These are phyloP conservation scores for Oxyria digyna DNA, from an alignment of 148 eudicot species.

Conservation along the genomic window DNA sequence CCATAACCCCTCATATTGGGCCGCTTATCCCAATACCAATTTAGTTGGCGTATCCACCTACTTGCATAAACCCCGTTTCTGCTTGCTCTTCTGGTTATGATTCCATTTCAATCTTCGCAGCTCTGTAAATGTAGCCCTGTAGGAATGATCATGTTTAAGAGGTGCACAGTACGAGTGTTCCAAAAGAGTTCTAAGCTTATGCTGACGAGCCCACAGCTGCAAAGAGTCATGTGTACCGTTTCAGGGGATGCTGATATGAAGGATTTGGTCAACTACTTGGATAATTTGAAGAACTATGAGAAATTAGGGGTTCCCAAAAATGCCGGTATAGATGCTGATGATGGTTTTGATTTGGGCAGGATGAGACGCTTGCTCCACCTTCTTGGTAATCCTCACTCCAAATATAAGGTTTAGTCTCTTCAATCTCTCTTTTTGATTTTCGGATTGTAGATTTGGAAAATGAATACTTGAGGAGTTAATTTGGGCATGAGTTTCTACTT, in stretches of 20 bases:
- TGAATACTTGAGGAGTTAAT: background rate
- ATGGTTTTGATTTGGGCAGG: constrained; percentile 90
- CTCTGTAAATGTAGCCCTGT: background rate
- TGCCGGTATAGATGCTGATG: constrained; percentile 75
- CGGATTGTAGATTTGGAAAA: background rate
- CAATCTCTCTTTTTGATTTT: background rate
- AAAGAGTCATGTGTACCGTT: background rate
- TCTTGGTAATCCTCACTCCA: constrained; percentile 83
- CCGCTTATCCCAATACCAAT: too few relatives aligned
- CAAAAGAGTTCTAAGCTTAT: background rate
- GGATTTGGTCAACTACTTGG: constrained; percentile 34
- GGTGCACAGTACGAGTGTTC: background rate
- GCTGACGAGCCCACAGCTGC: background rate
- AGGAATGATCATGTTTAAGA: constrained; percentile 1
- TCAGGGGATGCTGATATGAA: constrained; percentile 12
- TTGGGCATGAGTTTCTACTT: background rate
- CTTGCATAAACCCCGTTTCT: too few relatives aligned
- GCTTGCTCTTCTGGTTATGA: background rate
- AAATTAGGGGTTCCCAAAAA: constrained; percentile 69
- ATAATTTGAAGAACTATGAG: constrained; percentile 56
- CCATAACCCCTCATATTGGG: too few relatives aligned
- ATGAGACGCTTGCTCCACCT: constrained; percentile 62
- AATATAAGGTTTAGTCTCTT: constrained; percentile 47
- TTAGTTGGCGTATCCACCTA: too few relatives aligned
- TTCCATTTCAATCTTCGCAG: background rate